Percentiles rank a stretch among this genome's conserved stretches.
Evolutionary conservation across 2,329 filamentous ascomycete genomes (phyloP).

Genomic region (Rasamsonia emersonii): DNA sequence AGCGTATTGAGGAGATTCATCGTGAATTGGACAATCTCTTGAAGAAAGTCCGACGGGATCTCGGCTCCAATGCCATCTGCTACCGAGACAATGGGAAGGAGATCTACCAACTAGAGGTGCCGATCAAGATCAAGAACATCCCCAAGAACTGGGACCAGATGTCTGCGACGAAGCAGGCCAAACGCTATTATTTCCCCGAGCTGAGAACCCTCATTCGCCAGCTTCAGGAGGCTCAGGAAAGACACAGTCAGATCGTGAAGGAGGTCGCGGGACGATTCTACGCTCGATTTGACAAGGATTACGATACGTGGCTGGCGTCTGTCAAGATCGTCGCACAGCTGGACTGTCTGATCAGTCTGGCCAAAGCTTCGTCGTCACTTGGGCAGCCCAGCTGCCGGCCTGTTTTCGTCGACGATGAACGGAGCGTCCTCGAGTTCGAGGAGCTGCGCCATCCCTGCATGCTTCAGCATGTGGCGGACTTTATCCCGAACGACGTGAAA

Average conservation of each 20-base stretch:
- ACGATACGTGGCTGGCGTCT: conserved; percentile 77
- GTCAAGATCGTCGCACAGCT: conserved; percentile 84
- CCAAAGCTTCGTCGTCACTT: conserved; percentile 74
- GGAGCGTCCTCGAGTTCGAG: conserved; percentile 81
- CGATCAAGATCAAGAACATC: conserved; percentile 69
- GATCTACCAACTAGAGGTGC: conserved; percentile 90
- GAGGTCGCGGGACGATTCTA: conserved; percentile 79
- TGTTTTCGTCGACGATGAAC: conserved; percentile 72
- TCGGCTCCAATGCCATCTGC: conserved; percentile 65
- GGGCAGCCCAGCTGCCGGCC: conserved; percentile 85
- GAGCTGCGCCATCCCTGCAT: conserved; percentile 95
- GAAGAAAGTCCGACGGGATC: conserved; percentile 59
- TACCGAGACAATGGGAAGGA: conserved; percentile 90
- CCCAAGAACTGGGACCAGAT: conserved; percentile 90
- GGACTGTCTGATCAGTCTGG: conserved; percentile 88
- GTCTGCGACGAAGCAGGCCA: conserved; percentile 84
- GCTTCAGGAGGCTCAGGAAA: conserved; percentile 90
- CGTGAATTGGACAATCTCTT: conserved; percentile 63
- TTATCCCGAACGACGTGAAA: conserved; percentile 89
- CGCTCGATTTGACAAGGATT: conserved; percentile 78
- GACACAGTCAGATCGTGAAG: conserved; percentile 80
- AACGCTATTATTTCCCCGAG: conserved; percentile 87
- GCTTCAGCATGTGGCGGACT: conserved; percentile 78
- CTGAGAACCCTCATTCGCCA: conserved; percentile 73
- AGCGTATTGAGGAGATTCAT: conserved; percentile 67